Evolutionary conservation across 352 stramenopile species (phyloP).

Genomic region (Pythium chondricola): DNA sequence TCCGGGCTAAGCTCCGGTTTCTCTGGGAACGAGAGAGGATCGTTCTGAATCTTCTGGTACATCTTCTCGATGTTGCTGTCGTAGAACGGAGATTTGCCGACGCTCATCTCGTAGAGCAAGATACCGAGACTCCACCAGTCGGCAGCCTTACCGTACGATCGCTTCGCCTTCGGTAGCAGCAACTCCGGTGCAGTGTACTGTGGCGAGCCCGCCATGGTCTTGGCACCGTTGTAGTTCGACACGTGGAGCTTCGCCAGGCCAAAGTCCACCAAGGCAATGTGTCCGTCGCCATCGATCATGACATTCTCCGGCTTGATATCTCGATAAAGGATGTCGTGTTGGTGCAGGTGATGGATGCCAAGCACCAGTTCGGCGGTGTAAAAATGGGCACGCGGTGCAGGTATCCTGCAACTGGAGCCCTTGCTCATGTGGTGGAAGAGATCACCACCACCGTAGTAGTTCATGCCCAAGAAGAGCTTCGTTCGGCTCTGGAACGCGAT

Average conservation of each 20-base stretch:
- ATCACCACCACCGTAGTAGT: constrained; percentile 82
- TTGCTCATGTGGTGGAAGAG: constrained; percentile 90
- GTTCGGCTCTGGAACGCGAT: constrained; percentile 86
- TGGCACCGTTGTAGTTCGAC: constrained; percentile 82
- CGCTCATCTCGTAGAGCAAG: constrained; percentile 91
- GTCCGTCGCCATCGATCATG: constrained; percentile 93
- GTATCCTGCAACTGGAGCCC: constrained; percentile 80
- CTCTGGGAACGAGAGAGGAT: constrained; percentile 71
- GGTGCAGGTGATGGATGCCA: constrained; percentile 90
- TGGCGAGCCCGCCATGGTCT: constrained; percentile 84
- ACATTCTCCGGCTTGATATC: constrained; percentile 97
- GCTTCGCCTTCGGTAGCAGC: constrained; percentile 78
- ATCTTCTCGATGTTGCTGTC: constrained; percentile 93
- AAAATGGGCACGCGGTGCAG: constrained; percentile 79
- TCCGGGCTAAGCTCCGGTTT: constrained; percentile 63
- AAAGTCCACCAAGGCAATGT: constrained; percentile 95
- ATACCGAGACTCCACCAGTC: constrained; percentile 90
- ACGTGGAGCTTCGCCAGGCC: constrained; percentile 92
- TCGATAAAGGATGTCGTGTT: constrained; percentile 93
- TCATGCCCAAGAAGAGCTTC: constrained; percentile 85
- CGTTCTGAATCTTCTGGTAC: constrained; percentile 91
- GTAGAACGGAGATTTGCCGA: constrained; percentile 91
- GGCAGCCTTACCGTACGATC: constrained; percentile 82
- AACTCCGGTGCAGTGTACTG: constrained; percentile 86
- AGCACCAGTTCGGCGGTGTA: constrained; percentile 92